These are phyloP conservation scores for Oryza punctata DNA, from an alignment of 176 grass and related monocot species.

Conservation along the genomic window DNA sequence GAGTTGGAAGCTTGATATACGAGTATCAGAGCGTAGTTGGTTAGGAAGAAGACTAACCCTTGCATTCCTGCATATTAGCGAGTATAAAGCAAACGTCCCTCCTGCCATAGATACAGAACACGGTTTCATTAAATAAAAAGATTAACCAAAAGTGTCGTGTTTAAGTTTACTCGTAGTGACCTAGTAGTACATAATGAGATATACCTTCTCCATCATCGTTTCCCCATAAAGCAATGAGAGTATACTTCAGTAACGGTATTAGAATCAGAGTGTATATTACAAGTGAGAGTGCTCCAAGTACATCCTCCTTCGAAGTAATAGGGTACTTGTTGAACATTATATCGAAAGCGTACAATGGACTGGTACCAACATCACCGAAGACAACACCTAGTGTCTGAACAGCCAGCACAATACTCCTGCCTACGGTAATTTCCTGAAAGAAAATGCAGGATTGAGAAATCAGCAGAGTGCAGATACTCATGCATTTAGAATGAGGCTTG, in stretches of 20 bases:
- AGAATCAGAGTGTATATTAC: conserved; percentile 96
- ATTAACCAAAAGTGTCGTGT: conserved; percentile 25
- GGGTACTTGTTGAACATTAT: conserved; percentile 98
- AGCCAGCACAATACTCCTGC: conserved; percentile 78
- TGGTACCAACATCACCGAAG: conserved; percentile 98
- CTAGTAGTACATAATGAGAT: conserved; percentile 27
- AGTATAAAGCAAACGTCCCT: conserved; percentile 98
- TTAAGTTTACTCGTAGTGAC: conserved; percentile 21
- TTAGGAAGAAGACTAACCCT: conserved; percentile 90
- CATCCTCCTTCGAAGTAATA: conserved; percentile 81
- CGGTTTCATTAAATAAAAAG: conserved; percentile 20
- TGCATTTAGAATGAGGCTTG: conserved; percentile 16
- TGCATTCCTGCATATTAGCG: conserved; percentile 94
- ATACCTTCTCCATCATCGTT: conserved; percentile 99
- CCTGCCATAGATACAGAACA: conserved; percentile 65
- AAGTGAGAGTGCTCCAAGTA: conserved; percentile 95
- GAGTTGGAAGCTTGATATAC: conserved; percentile 89
- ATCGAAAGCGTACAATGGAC: conserved; percentile 97
- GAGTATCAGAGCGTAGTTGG: conserved; percentile 88
- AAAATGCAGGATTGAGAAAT: conserved; percentile 33
- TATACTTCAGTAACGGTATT: conserved; percentile 92
- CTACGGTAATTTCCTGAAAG: conserved; percentile 78
- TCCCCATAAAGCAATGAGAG: conserved; percentile 85
- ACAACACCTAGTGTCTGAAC: conserved; percentile 95
- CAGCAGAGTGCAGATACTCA: conserved; percentile 22